Conservation (phyloP, 2,329 filamentous ascomycete species). For the Scytalidium lignicola region DNA sequence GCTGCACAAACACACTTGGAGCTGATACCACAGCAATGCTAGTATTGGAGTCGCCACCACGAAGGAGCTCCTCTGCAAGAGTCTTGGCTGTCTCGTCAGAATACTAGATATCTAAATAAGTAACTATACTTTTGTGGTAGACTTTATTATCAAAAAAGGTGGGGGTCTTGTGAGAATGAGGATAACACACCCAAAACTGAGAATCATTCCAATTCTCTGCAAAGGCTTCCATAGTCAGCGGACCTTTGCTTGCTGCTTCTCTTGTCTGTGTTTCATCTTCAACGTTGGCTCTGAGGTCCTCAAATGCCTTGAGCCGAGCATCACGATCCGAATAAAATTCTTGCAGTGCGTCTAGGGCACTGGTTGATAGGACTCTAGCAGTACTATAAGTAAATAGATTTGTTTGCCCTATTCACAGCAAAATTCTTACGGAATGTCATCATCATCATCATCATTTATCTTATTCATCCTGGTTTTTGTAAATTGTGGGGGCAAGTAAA, state of each 20-base stretch:
- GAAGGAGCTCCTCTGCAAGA: constrained; percentile 61
- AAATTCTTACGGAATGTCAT: constrained; percentile 14
- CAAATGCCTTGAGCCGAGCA: constrained; percentile 59
- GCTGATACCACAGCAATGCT: constrained; percentile 67
- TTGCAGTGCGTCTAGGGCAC: constrained; percentile 63
- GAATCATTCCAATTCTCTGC: constrained; percentile 78
- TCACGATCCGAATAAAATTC: constrained; percentile 72
- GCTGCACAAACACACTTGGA: constrained; percentile 70
- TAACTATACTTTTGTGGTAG: not conserved
- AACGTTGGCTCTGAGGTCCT: constrained; percentile 57
- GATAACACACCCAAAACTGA: constrained; percentile 68
- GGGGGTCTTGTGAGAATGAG: not conserved
- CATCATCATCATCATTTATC: constrained; percentile 15
- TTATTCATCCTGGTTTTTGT: constrained; percentile 10
- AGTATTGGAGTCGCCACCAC: constrained; percentile 50
- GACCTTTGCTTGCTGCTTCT: constrained; percentile 4
- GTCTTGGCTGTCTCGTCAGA: constrained; percentile 63
- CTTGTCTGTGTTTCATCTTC: constrained; percentile 43
- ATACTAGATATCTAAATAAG: constrained; percentile 43
- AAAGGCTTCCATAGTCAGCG: constrained; percentile 63
- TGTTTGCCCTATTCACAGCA: not conserved
- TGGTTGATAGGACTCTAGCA: constrained; percentile 56
- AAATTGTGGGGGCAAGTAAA: constrained; percentile 9
- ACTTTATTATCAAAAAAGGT: too few relatives aligned
- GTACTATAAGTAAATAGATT: constrained; percentile 2